Evolutionary conservation across 2,329 filamentous ascomycete species (phyloP), one percentile per base, ranked within the genome.

Genomic region (Aurifilum marmelostoma): DNA sequence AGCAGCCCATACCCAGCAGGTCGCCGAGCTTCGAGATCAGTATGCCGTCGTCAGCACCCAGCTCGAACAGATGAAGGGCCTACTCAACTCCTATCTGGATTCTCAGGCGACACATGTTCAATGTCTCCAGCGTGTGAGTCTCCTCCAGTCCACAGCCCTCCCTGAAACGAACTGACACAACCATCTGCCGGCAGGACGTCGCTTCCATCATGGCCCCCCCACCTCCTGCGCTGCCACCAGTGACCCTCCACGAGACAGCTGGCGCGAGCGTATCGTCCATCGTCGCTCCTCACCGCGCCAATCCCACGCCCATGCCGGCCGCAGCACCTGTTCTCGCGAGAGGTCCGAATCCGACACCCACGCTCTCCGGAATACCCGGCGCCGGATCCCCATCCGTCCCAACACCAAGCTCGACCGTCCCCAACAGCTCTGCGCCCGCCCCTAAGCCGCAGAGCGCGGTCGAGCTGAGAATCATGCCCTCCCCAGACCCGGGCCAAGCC

Each of bases 41-140:
- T 78, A 77, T 67, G 75, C 77, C 37, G 73, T 71, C 62, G 76
- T 80, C 67, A 75, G 72, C 67, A 76, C 76, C 65, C 78, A 80
- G 71, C 69, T 80, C 60, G 74, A 71, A 41, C 77, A 80, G 60
- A 73, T 80, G 32, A 75, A 75, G 59, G 74, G 73, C n/a, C 76
- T 76, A 47, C 71, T 80, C 34, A 68, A 71, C 9, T 52, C 67
- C 54, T 72, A 75, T 54, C 72, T 74, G 34, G 70, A 63, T 16
- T 73, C 70, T 21, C 73, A 75, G 61, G 69, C 77, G 27, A 74
- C 75, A 21, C 76, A 76, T 32, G 73, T 77, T 56, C 77, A 78
- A 52, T 74, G 76, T 65, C 75, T 78, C 41, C 75, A 75, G 62
- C 73, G 76, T 67, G 78, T 80, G 75, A 64, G 77, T 11, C 24